phyloP scores from a whole-genome alignment of 2,329 filamentous ascomycete species.

The Fusarium udum region DNA sequence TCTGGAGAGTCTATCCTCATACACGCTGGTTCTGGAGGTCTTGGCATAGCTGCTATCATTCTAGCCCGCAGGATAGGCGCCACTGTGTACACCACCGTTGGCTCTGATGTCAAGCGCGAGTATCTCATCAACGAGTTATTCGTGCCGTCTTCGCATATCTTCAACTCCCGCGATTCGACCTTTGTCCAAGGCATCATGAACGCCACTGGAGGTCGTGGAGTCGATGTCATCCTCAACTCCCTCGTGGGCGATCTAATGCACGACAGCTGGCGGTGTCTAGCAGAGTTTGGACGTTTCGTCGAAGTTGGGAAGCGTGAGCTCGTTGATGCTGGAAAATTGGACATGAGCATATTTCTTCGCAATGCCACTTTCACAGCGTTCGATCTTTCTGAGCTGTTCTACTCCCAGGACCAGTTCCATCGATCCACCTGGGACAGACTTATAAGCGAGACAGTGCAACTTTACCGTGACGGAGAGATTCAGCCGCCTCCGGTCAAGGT shows the following conservation, averaged over 20 bases:
- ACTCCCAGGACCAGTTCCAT: not conserved
- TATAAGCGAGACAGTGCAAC: not conserved
- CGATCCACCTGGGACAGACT: not conserved
- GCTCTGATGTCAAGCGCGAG: not conserved
- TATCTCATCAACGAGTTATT: not conserved
- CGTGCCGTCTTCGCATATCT: not conserved
- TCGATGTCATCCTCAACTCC: not conserved
- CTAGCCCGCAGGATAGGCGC: not conserved
- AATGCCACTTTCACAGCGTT: not conserved
- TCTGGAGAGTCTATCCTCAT: not conserved
- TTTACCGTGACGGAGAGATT: not conserved
- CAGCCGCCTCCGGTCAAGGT: not conserved
- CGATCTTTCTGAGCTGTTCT: not conserved
- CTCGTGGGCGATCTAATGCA: not conserved
- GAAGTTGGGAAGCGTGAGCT: not conserved
- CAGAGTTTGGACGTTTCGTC: not conserved
- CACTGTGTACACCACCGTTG: not conserved
- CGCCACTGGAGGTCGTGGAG: rapidly evolving
- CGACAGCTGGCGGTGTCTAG: not conserved
- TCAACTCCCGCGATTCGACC: not conserved
- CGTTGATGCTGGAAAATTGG: not conserved
- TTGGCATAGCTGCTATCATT: not conserved
- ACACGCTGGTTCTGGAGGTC: not conserved
- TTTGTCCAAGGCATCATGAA: not conserved
- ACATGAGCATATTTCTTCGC: not conserved